Evolutionary conservation across 257 asterid species (phyloP).

Genomic region (Solanum pinnatisectum): DNA sequence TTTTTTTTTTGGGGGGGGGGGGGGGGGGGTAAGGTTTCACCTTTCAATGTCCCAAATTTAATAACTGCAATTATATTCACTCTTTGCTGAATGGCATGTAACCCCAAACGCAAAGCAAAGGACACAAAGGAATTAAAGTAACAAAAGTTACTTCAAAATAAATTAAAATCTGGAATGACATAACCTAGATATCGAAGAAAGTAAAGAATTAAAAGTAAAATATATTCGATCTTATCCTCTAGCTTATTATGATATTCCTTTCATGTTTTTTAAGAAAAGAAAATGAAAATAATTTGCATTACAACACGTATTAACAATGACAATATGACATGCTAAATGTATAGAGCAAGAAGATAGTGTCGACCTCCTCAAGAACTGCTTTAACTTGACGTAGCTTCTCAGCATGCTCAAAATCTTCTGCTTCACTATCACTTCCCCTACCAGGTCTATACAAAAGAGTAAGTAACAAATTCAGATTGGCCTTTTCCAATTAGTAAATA

Average conservation of each 20-base stretch:
- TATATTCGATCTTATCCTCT: not conserved
- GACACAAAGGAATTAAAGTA: not conserved
- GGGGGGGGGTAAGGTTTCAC: no score
- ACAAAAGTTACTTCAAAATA: not conserved
- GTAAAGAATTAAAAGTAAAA: not conserved
- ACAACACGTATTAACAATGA: not conserved
- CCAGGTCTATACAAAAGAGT: constrained; percentile 52
- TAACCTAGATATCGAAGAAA: not conserved
- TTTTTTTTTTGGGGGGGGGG: no score
- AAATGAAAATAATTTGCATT: not conserved
- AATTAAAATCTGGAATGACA: not conserved
- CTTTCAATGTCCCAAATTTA: not conserved
- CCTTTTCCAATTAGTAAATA: not conserved
- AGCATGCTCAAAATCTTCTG: constrained; percentile 90
- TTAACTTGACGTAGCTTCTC: constrained; percentile 99
- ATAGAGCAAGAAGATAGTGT: not conserved
- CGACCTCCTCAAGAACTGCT: constrained; percentile 99
- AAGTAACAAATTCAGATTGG: constrained; percentile 3
- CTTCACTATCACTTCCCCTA: constrained; percentile 95
- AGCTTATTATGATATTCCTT: not conserved
- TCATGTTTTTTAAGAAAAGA: not conserved
- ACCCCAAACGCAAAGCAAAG: not conserved
- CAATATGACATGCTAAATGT: not conserved
- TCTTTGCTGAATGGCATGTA: not conserved
- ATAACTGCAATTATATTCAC: not conserved